Conservation (phyloP, 108 stramenopile species). For the Nitzschia sp. region DNA sequence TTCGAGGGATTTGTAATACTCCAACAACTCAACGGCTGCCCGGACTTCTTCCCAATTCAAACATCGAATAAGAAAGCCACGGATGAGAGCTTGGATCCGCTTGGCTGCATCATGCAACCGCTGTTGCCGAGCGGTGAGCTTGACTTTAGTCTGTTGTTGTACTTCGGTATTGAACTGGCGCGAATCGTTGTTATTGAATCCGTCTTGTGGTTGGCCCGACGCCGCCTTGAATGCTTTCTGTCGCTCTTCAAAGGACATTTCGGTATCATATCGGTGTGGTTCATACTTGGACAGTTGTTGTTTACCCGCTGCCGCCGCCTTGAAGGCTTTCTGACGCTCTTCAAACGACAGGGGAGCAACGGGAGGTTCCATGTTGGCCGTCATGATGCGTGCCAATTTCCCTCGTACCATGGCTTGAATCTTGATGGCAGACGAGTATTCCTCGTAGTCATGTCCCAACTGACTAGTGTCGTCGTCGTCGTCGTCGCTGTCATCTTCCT, state of each 20-base stretch:
- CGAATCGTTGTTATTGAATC: too few relatives aligned
- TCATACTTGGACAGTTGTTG: too few relatives aligned
- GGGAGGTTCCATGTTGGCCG: background rate
- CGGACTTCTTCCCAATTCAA: slow-evolving; percentile 4
- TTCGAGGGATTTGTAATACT: slow-evolving; percentile 12
- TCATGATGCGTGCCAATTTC: slow-evolving; percentile 2
- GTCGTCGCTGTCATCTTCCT: background rate
- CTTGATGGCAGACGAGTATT: slow-evolving; percentile 5
- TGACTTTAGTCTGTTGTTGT: background rate
- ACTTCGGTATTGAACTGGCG: background rate
- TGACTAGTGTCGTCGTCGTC: background rate
- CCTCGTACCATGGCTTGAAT: slow-evolving; percentile 25
- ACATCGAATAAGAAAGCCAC: slow-evolving; percentile 18
- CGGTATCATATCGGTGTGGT: too few relatives aligned
- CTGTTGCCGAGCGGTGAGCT: background rate
- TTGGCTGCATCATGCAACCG: slow-evolving; percentile 3
- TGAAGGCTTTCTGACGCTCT: background rate
- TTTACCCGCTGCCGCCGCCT: background rate
- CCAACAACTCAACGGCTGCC: background rate
- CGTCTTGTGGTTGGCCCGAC: background rate
- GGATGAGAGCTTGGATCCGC: slow-evolving; percentile 16
- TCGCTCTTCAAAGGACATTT: background rate
- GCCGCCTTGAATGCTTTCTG: background rate
- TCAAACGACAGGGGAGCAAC: background rate
- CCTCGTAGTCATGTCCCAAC: background rate